phyloP scores from a whole-genome alignment of 768 basidiomycete genomes.

The Filobasidium wieringae region DNA sequence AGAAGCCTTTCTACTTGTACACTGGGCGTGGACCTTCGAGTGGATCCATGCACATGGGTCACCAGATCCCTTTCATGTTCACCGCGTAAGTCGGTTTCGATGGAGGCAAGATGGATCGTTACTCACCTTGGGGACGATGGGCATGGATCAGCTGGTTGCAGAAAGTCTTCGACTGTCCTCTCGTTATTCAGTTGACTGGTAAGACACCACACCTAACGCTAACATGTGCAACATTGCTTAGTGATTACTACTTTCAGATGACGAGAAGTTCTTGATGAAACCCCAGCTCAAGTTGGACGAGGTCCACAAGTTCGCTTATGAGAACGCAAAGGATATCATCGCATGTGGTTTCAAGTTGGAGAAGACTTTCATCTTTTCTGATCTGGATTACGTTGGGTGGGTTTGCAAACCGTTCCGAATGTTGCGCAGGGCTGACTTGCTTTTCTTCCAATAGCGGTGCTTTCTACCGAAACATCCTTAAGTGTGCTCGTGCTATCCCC shows the following conservation, averaged over 20 bases:
- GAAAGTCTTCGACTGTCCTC: slow-evolving; percentile 83
- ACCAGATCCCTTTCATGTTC: slow-evolving; percentile 93
- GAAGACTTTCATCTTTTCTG: slow-evolving; percentile 93
- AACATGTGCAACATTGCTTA: not conserved
- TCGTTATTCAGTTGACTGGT: slow-evolving; percentile 94
- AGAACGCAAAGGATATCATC: slow-evolving; percentile 92
- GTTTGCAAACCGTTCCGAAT: slow-evolving; percentile 10
- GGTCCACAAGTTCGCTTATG: slow-evolving; percentile 63
- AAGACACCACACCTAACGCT: slow-evolving; percentile 13
- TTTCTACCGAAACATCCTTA: slow-evolving; percentile 89
- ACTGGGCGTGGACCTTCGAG: slow-evolving; percentile 94
- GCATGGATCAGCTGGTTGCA: slow-evolving; percentile 90
- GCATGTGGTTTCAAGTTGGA: slow-evolving; percentile 84
- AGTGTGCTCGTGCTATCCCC: slow-evolving; percentile 83
- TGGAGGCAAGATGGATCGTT: not conserved
- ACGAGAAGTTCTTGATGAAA: slow-evolving; percentile 98
- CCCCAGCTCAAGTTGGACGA: slow-evolving; percentile 69
- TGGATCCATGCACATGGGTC: slow-evolving; percentile 93
- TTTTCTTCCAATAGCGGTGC: slow-evolving; percentile 47
- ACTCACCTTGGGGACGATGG: not conserved
- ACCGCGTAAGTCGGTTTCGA: slow-evolving; percentile 59
- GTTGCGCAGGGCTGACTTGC: not conserved
- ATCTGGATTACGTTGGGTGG: slow-evolving; percentile 68
- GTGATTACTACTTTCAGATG: slow-evolving; percentile 48
- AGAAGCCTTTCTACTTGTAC: slow-evolving; percentile 95